These are phyloP conservation scores for Backusella morwellensis DNA, from an alignment of 192 early-diverging fungal species.

Conservation along the genomic window DNA sequence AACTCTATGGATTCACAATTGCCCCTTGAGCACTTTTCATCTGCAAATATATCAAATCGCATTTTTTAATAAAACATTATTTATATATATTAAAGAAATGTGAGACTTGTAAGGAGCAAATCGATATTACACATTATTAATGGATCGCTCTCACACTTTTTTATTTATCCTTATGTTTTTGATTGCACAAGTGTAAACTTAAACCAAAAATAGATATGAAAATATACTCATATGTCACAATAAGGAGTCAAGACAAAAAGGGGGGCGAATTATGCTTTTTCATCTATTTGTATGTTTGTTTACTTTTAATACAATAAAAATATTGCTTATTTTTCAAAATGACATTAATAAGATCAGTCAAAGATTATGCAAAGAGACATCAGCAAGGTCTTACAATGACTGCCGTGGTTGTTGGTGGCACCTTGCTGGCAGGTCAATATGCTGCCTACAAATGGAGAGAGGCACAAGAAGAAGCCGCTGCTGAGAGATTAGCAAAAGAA, in stretches of 20 bases:
- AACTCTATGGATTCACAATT: neutral
- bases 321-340: neutral
- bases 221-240: no score
- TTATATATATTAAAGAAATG: no score
- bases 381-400: constrained; percentile 62
- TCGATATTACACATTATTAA: neutral
- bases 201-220: neutral
- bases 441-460: constrained; percentile 70
- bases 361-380: constrained; percentile 64
- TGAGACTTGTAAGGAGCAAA: no score
- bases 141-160: neutral
- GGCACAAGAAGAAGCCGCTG: constrained; percentile 60
- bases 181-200: neutral
- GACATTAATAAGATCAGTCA: constrained; percentile 45
- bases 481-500: constrained; percentile 70
- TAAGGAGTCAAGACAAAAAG: neutral
- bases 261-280: neutral
- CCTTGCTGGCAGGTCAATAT: constrained; percentile 71
- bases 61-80: no score
- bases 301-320: neutral
- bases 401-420: constrained; percentile 62
- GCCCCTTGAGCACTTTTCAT: no score
- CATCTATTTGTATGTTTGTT: neutral
- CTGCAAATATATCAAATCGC: no score
- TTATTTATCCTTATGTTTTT: neutral